A percentile compares a stretch with the other conserved stretches of the same genome.
Evolutionary conservation across 2,329 filamentous ascomycete species (phyloP).

Genomic region (Trichoderma lentiforme): DNA sequence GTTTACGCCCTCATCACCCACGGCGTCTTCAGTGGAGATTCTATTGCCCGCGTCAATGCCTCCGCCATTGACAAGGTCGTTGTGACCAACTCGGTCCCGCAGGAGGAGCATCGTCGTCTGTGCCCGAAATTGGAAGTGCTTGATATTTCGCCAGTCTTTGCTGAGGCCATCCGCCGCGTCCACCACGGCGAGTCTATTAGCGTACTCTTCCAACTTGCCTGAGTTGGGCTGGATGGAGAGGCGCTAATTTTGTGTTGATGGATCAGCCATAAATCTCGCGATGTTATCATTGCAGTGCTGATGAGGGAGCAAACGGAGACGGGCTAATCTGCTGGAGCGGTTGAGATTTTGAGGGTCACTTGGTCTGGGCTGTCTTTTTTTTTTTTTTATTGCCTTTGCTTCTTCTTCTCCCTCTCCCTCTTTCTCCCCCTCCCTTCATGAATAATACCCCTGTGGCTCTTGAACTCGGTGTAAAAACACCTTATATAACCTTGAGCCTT

Average conservation of each 20-base stretch:
- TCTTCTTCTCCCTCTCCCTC: background rate
- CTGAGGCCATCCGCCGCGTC: constrained; percentile 90
- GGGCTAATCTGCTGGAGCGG: background rate
- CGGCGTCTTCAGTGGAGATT: constrained; percentile 91
- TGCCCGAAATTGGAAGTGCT: constrained; percentile 90
- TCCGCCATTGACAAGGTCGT: constrained; percentile 90
- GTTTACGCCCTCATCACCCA: constrained; percentile 94
- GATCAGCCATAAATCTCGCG: background rate
- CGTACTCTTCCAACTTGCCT: constrained; percentile 65
- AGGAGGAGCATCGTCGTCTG: constrained; percentile 71
- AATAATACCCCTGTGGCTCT: background rate
- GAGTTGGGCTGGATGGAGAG: background rate
- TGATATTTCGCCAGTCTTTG: constrained; percentile 85
- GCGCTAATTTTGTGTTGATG: background rate
- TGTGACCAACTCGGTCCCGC: constrained; percentile 92
- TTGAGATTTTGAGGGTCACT: constrained; percentile 1
- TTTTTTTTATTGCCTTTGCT: background rate
- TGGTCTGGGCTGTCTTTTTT: background rate
- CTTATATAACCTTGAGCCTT: background rate
- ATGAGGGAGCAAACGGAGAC: constrained; percentile 1
- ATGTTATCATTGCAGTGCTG: background rate
- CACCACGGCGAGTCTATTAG: constrained; percentile 98
- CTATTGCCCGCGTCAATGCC: constrained; percentile 89
- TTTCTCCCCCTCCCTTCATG: background rate
- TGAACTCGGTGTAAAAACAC: background rate